Evolutionary conservation across 495 filamentous ascomycete species (phyloP), one percentile per base, ranked within the genome.

Genomic region (Neurospora cerealis): DNA sequence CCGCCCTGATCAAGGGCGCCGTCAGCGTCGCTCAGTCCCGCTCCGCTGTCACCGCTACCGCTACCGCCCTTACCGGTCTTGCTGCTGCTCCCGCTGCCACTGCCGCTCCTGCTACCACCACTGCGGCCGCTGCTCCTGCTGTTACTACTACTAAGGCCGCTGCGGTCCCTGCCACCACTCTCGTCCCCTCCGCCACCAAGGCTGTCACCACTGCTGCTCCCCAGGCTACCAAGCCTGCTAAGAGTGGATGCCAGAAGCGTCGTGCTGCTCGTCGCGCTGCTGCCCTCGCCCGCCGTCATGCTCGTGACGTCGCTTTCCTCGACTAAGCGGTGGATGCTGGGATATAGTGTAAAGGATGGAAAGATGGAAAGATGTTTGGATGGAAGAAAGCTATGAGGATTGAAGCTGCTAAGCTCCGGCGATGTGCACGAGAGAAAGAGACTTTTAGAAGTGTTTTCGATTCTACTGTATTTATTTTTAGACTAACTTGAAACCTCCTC

Each of bases 1-100:
- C 87, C 6, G 40, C 83, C 15, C 77, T 87, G 4, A 86, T 85
- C 72, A 39, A 71, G 24, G 74, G 74, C 32, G 77, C 74, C 19
- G 62, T 39, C 9, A 48, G 34, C 71, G 46, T 75, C 42, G 32
- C 21, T 15, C 76, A 79, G 73, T 19, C 54, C 34, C 62, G 54
- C 7, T 77, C 77, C 17, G 70, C 70, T 54, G 74, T 73, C 60
- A 72, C 74, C 24, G 69, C 72, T 32, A 71, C 77, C 2, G 77
- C 74, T 70, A 74, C 69, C 28, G 77, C 77, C 28, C 5, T 73
- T 17, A 76, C 75, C 24, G 73, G 75, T 66, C 48, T 70, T 21
- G 76, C 73, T 37, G 44, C 54, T 4, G 69, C 74, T 17, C 28
- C 70, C 7, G 70, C 39, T 71, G 70, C 70, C 70, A 37, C 69